These are phyloP conservation scores for Eimeria sp. DNA, from an alignment of 169 alveolate species.

Conservation along the genomic window DNA sequence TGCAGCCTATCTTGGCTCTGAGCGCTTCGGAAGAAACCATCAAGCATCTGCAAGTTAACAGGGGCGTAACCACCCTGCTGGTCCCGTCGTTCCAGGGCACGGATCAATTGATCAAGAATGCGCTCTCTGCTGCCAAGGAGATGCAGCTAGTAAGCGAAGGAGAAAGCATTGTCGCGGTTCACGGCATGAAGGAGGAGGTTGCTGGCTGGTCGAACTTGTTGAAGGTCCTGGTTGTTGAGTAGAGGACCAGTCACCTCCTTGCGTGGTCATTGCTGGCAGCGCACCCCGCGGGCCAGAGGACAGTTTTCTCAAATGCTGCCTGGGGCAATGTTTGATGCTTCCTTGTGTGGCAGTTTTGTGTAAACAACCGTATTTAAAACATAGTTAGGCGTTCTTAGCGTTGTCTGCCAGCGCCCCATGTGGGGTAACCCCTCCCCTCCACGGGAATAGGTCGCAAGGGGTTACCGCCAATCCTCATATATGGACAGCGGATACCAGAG, in stretches of 20 bases:
- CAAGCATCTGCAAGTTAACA: slow-evolving; percentile 94
- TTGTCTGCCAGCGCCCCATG: not conserved
- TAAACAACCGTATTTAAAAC: not conserved
- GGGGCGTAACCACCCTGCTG: slow-evolving; percentile 97
- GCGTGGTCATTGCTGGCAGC: not conserved
- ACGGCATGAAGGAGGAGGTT: slow-evolving; percentile 97
- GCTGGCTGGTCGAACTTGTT: slow-evolving; percentile 97
- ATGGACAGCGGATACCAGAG: not conserved
- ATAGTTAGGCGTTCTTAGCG: not conserved
- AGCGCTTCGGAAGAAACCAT: slow-evolving; percentile 94
- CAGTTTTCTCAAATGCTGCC: not conserved
- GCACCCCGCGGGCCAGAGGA: not conserved
- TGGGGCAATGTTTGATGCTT: not conserved
- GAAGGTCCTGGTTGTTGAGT: slow-evolving; percentile 92
- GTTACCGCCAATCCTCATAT: not conserved
- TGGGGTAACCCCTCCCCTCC: not conserved
- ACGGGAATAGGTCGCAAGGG: not conserved
- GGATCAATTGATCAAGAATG: slow-evolving; percentile 87
- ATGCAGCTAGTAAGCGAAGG: slow-evolving; percentile 94
- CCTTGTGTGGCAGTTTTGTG: not conserved
- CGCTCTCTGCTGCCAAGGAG: slow-evolving; percentile 95
- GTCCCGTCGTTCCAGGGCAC: slow-evolving; percentile 88
- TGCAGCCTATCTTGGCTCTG: slow-evolving; percentile 95
- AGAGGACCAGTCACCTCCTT: not conserved
- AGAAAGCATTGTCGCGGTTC: slow-evolving; percentile 96